Percentiles rank a stretch among this genome's conserved stretches.
phyloP scores from a whole-genome alignment of 768 basidiomycete species.

The Erythrobasidium yunnanense region DNA sequence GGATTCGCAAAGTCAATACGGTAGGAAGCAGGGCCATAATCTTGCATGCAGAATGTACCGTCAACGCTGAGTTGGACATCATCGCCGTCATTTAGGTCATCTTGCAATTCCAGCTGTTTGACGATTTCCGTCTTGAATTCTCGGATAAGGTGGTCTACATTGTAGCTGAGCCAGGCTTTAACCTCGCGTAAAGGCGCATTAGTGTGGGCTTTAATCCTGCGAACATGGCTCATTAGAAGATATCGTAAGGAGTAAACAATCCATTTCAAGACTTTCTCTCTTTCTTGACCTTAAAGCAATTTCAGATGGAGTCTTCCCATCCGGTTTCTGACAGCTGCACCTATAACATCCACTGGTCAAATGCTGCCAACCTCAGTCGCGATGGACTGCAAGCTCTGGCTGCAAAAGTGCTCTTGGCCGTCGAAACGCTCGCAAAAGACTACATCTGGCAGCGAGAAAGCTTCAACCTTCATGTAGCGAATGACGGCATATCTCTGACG shows the following conservation, averaged over 20 bases:
- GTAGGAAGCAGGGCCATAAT: background rate
- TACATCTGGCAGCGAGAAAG: constrained; percentile 36
- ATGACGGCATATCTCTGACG: constrained; percentile 53
- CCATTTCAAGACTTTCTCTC: too few species aligned
- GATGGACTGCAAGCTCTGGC: background rate
- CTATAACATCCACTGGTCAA: background rate
- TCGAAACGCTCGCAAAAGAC: background rate
- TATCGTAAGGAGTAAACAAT: too few species aligned
- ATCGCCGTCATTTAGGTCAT: background rate
- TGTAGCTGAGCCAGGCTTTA: constrained; percentile 16
- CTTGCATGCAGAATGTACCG: background rate
- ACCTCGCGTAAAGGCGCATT: too few species aligned
- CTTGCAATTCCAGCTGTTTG: constrained; percentile 7
- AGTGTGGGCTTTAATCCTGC: too few species aligned
- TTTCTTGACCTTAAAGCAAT: too few species aligned
- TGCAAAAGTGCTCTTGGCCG: constrained; percentile 7
- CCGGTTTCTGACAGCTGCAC: background rate
- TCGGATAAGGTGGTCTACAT: background rate
- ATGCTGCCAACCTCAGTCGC: too few species aligned
- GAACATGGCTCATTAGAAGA: too few species aligned
- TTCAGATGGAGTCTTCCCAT: too few species aligned
- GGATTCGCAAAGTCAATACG: background rate
- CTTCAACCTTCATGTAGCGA: constrained; percentile 1
- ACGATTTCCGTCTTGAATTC: background rate
- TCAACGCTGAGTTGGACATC: background rate